These are phyloP conservation scores for Fusarium sambucinum DNA, from an alignment of 2,329 filamentous ascomycete genomes.

Conservation along the genomic window DNA sequence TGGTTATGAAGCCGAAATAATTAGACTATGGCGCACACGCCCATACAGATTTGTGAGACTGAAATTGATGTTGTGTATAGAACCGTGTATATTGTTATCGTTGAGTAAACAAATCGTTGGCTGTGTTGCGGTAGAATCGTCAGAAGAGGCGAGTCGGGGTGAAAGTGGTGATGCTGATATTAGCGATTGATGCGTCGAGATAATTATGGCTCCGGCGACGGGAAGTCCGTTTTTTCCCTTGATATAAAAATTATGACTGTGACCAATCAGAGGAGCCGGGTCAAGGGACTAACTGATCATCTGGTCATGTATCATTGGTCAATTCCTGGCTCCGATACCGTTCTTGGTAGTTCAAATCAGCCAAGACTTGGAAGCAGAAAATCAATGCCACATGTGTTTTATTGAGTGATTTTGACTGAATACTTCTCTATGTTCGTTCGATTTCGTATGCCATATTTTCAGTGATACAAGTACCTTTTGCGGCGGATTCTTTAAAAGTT, in stretches of 20 bases:
- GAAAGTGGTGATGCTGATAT: conserved; percentile 26
- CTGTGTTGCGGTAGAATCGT: not conserved
- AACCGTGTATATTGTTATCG: no score
- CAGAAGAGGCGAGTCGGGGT: conserved; percentile 4
- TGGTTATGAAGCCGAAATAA: conserved; percentile 24
- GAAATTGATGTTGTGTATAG: not conserved
- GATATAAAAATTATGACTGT: conserved; percentile 16
- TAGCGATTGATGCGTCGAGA: conserved; percentile 24
- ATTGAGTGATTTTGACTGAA: no score
- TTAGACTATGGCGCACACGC: conserved; percentile 23
- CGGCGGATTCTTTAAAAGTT: not conserved
- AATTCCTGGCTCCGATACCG: conserved; percentile 27
- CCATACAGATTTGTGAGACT: conserved; percentile 4
- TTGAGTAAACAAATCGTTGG: not conserved
- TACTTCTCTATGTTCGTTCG: no score
- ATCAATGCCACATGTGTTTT: no score
- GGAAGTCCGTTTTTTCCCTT: conserved; percentile 43
- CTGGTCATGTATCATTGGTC: conserved; percentile 34
- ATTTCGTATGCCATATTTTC: not conserved
- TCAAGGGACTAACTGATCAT: conserved; percentile 6
- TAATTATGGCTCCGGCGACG: conserved; percentile 10
- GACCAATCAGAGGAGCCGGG: conserved; percentile 39
- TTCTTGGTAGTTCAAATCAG: conserved; percentile 5
- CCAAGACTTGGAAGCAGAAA: not conserved
- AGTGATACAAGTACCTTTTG: not conserved